Evolutionary conservation across 177 flowering plant species (phyloP).

Genomic region (Vitis hybrid): DNA sequence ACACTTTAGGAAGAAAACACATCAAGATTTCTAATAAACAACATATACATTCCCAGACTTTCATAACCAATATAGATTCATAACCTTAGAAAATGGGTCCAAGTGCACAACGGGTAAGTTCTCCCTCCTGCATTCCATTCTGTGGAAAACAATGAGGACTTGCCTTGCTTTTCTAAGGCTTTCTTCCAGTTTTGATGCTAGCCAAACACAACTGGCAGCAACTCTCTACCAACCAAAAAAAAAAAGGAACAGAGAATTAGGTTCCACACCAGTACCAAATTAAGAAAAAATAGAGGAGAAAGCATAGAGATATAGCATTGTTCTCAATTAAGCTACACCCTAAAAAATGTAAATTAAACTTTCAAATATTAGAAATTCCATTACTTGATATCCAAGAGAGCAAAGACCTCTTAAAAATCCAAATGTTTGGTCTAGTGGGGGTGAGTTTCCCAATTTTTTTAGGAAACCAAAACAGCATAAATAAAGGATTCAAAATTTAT

Average conservation of each 20-base stretch:
- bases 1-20: slow-evolving; percentile 6
- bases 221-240: slow-evolving; percentile 56
- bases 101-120: slow-evolving; percentile 69
- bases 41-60: neutral
- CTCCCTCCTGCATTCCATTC: slow-evolving; percentile 97
- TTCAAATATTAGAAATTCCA: neutral
- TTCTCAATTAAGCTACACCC: neutral
- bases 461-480: too few species aligned
- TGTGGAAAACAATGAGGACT: slow-evolving; percentile 79
- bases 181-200: slow-evolving; percentile 94
- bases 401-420: neutral
- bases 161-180: slow-evolving; percentile 88
- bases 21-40: neutral
- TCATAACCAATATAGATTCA: neutral
- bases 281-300: neutral
- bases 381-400: neutral
- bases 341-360: neutral
- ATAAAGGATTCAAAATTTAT: too few species aligned
- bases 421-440: neutral
- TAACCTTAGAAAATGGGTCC: slow-evolving; percentile 71
- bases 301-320: neutral
- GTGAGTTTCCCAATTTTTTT: too few species aligned
- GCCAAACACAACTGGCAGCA: slow-evolving; percentile 97
- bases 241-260: neutral
- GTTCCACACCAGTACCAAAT: neutral